A percentile compares a stretch with the other conserved stretches of the same genome.
These are phyloP conservation scores for Colletotrichum coccodes DNA, from an alignment of 2,329 filamentous ascomycete genomes.

Conservation along the genomic window DNA sequence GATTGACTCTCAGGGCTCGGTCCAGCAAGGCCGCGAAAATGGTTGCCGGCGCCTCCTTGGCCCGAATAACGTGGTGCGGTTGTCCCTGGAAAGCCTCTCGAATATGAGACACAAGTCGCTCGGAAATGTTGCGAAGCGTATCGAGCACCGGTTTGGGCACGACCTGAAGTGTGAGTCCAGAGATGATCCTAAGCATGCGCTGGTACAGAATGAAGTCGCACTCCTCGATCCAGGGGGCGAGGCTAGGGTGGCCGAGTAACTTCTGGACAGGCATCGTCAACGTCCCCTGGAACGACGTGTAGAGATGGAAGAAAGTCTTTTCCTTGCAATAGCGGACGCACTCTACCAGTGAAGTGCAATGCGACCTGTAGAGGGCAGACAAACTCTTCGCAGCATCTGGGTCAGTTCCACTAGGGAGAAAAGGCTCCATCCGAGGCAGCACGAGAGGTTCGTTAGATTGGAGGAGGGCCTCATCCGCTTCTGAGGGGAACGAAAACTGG, in stretches of 20 bases:
- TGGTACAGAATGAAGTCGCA: conserved; percentile 97
- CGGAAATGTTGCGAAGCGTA: conserved; percentile 87
- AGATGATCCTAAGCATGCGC: conserved; percentile 93
- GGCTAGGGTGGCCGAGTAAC: conserved; percentile 80
- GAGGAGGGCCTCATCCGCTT: conserved; percentile 61
- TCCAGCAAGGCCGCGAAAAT: conserved; percentile 89
- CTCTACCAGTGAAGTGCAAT: conserved; percentile 95
- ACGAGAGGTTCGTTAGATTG: conserved; percentile 76
- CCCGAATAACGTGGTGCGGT: conserved; percentile 84
- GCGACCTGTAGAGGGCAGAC: conserved; percentile 88
- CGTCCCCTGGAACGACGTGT: conserved; percentile 94
- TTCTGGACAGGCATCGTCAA: conserved; percentile 97
- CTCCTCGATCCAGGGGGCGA: conserved; percentile 94
- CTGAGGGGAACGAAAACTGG: conserved; percentile 69
- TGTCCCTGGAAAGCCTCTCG: conserved; percentile 86
- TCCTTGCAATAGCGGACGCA: conserved; percentile 96
- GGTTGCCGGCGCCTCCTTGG: conserved; percentile 88
- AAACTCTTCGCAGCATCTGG: conserved; percentile 87
- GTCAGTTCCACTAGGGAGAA: conserved; percentile 85
- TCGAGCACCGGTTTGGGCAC: conserved; percentile 89
- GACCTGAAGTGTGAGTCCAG: conserved; percentile 88
- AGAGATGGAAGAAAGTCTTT: conserved; percentile 95
- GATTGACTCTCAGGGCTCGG: conserved; percentile 89
- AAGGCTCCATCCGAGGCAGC: conserved; percentile 87
- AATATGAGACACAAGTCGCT: conserved; percentile 83